Evolutionary conservation across 2,329 filamentous ascomycete species (phyloP), one percentile per base, ranked within the genome.

Genomic region (Nothophoma quercina): DNA sequence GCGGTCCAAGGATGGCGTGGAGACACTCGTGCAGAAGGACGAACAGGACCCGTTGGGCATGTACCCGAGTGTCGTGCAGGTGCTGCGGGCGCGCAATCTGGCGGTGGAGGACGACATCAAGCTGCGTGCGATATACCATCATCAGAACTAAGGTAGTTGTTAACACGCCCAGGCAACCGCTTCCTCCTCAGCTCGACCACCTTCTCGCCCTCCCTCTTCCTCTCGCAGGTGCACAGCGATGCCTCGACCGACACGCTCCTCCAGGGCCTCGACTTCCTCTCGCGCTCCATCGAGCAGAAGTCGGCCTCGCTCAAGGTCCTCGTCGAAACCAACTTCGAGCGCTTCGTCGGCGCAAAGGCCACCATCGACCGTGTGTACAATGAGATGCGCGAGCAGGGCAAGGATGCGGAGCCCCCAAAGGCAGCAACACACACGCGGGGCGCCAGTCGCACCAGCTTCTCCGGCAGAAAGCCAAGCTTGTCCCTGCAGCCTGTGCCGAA

Each of bases 341-440:
- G 93, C 61, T 99, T 99, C 78, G 95, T 99, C 49, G 89, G 91
- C 58, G 95, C 95, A 34, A 99, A 99, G 75, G 91, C 93, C 15
- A 98, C 93, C 7, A 98, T 99, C 67, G 95, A 99, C 77, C 96
- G 96, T 76, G 95, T 99, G 44, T 99, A 99, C 77, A 96, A 88
- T 57, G 95, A 99, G 75, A 99, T 99, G 95, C 80, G 83, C 22
- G 83, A 83, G 26, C 83, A 96, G 85, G 81, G 93, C 80, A 75
- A 77, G 33, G 76, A 83, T 49, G 46, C 60, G 1, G 67, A 69
- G 16, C 48, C 63, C 5, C 63, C 60, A 25, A 72, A 75, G 15
- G 72, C 77, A n/a, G 71, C 77, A n/a, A 71, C 77, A 16, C 88
- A 90, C 67, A 88, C 85, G 16, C 82, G 88, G 18, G 86, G 88